Evolutionary conservation across 192 early-diverging fungal genomes (phyloP), one percentile per base, ranked within the genome.

Genomic region (Lobosporangium transversale): DNA sequence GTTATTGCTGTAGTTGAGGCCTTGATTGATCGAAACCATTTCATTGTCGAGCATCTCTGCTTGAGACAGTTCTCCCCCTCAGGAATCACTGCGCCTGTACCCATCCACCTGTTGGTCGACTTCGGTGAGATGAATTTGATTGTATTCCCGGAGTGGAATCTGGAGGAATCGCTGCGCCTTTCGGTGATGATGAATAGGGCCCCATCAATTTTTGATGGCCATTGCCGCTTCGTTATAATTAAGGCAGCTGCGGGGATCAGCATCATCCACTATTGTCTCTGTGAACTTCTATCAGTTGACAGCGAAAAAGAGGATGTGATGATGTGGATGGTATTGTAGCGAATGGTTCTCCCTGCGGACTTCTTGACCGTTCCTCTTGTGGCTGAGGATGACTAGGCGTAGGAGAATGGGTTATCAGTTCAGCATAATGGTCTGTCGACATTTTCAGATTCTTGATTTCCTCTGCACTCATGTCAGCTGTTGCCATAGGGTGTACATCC

Each of bases 71-170:
- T 75, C 71, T 14, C 43, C 36, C 2, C 56, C 63, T 0, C 62
- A n/a, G n/a, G n/a, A n/a, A n/a, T n/a, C n/a, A n/a, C n/a, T n/a
- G n/a, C n/a, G n/a, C n/a, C n/a, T n/a, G n/a, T n/a, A n/a, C n/a
- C n/a, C n/a, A n/a, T n/a, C n/a, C n/a, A n/a, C n/a, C n/a, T n/a
- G n/a, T n/a, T n/a, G n/a, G n/a, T n/a, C n/a, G 61, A 1, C 27
- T 47, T 29, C 48, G 31, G 27, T 56, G 11, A 6, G 49, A 36
- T 11, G 55, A 48, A 23, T 75, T 75, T 17, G 71, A 66, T 29
- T 75, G 71, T 17, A 66, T 35, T 0, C 71, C 71, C 1, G 71
- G 71, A 12, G 44, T 64, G 47, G 45, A 64, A 33, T 71, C 69
- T 1, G 61, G 48, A 23, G 69, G 69, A 14, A 57, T 43, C 2